These are phyloP conservation scores for Poronia punctata DNA, from an alignment of 495 filamentous ascomycete species.

Conservation along the genomic window DNA sequence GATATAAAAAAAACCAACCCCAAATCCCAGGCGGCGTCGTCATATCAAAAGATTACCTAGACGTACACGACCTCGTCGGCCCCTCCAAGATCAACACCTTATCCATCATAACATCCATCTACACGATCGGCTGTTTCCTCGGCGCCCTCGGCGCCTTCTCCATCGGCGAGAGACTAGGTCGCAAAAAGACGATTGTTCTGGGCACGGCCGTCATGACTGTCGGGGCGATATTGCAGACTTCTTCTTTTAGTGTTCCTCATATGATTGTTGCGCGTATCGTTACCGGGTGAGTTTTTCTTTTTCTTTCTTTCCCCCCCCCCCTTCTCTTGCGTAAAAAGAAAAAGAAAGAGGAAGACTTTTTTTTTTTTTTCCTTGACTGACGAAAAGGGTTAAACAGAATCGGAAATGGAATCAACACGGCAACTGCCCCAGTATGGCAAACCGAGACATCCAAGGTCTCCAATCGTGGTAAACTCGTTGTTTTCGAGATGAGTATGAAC, in stretches of 20 bases:
- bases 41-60: conserved; percentile 50
- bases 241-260: conserved; percentile 52
- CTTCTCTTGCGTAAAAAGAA: too few relatives aligned
- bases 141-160: conserved; percentile 54
- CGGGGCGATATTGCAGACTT: conserved; percentile 56
- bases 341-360: too few relatives aligned
- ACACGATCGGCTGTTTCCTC: conserved; percentile 59
- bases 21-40: conserved; percentile 42
- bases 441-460: conserved; percentile 52
- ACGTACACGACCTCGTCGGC: conserved; percentile 42
- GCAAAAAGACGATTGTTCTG: conserved; percentile 50
- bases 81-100: conserved; percentile 41
- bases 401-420: conserved; percentile 61
- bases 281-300: conserved; percentile 32
- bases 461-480: conserved; percentile 54
- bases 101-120: conserved; percentile 57
- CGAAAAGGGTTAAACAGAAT: conserved; percentile 35
- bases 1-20: conserved; percentile 13
- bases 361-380: too few relatives aligned
- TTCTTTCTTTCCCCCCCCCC: too few relatives aligned
- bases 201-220: conserved; percentile 54
- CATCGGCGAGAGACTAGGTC: conserved; percentile 51
- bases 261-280: conserved; percentile 60
- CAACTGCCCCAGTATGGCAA: conserved; percentile 60
- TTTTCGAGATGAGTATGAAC: conserved; percentile 56